Percentiles rank a stretch among this genome's conserved stretches.
phyloP scores from a whole-genome alignment of 1,139 yeast genomes.

The Lodderomyces orthopsilosis region DNA sequence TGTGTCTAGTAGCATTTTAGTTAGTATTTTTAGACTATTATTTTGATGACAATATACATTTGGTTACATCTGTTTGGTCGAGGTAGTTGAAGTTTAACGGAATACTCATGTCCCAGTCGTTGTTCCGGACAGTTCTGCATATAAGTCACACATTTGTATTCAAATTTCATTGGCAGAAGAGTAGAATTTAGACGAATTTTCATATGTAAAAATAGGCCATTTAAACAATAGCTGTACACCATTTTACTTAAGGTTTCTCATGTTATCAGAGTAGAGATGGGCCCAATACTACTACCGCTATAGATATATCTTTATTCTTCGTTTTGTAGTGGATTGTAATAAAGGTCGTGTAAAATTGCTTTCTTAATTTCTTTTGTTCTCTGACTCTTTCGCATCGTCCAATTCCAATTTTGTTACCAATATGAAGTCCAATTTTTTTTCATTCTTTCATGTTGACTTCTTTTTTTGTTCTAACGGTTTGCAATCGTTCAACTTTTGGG shows the following conservation, averaged over 20 bases:
- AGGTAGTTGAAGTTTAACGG: too few relatives aligned
- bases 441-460: conserved; percentile 3
- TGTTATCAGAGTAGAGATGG: too few relatives aligned
- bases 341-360: background rate
- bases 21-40: background rate
- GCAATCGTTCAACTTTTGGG: conserved; percentile 13
- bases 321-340: too few relatives aligned
- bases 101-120: too few relatives aligned
- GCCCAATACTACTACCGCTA: too few relatives aligned
- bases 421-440: background rate
- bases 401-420: too few relatives aligned
- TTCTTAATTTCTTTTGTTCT: conserved; percentile 1
- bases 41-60: background rate
- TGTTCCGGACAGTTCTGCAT: background rate
- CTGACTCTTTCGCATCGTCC: background rate
- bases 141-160: background rate
- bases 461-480: conserved; percentile 12
- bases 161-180: background rate
- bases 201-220: too few relatives aligned
- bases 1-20: background rate
- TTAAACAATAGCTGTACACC: too few relatives aligned
- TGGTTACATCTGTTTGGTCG: too few relatives aligned
- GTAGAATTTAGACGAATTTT: background rate
- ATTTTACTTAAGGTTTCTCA: too few relatives aligned
- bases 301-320: too few relatives aligned